Evolutionary conservation across 768 basidiomycete genomes (phyloP).

Genomic region (Leccinellum albellum): DNA sequence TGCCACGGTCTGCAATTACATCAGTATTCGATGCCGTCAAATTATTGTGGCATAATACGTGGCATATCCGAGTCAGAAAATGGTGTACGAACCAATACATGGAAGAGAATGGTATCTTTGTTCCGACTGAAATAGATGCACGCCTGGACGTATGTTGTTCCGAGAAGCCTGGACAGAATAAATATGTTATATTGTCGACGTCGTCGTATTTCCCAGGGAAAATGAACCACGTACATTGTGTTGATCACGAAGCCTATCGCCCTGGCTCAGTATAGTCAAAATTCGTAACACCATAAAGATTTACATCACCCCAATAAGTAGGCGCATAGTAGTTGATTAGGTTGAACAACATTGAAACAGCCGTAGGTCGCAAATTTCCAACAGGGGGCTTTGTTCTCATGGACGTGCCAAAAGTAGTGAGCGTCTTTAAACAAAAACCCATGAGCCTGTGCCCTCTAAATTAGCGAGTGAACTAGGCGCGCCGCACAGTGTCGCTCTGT

Average conservation of each 20-base stretch:
- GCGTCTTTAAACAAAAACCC: background rate
- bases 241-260: constrained; percentile 2
- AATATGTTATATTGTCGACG: background rate
- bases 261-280: background rate
- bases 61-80: background rate
- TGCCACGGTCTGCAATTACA: background rate
- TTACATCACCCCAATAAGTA: constrained; percentile 2
- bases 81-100: background rate
- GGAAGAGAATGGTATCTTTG: background rate
- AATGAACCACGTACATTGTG: background rate
- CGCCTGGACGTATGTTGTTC: constrained; percentile 4
- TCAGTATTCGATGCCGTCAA: background rate
- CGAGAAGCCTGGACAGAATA: constrained; percentile 1
- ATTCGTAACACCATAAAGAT: background rate
- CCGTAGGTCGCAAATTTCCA: background rate
- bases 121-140: constrained; percentile 2
- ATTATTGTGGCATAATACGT: background rate
- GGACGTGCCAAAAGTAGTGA: background rate
- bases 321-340: background rate
- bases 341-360: background rate
- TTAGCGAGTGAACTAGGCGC: background rate
- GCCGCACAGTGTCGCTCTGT: background rate
- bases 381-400: background rate
- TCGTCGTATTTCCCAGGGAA: background rate
- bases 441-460: background rate